Evolutionary conservation across 768 basidiomycete species (phyloP), one percentile per base, ranked within the genome.

Genomic region (Rhodocollybia butyracea): DNA sequence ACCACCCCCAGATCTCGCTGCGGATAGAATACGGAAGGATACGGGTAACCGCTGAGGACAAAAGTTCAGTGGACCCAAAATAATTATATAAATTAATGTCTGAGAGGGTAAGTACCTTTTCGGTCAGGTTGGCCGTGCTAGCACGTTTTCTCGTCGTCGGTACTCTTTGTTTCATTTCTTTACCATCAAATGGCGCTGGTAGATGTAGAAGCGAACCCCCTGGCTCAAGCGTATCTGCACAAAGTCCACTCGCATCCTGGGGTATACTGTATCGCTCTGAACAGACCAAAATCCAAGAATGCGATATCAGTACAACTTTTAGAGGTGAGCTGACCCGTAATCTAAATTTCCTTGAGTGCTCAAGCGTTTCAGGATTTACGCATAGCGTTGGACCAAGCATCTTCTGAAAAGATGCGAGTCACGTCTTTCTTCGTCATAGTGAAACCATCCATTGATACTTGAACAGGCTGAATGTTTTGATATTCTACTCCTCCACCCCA

Each of bases 221-320:
- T 47, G 11, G 46, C 27, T 69, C 71, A 54, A 26, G 53, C 53
- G 40, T 54, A 54, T 39, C 32, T 54, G 15, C 53, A 54, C 41
- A 54, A 54, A 41, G 53, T 54, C 42, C 39, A 40, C 21, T 26
- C 24, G 15, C 40, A 42, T 24, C 39, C 39, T n/a, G 53, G 53
- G 15, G 53, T 54, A 22, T 54, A 54, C 30, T 54, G 53, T 45
- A 43, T 86, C 3, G 71, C 75, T 26, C 71, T 86, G 57, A 79
- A 85, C 60, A 70, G 81, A 55, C 80, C 83, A 8, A 72, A 79
- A 52, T 74, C 76, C 36, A 83, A 82, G 72, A 86, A 86, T 66
- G 83, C 84, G 21, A 79, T 86, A 11, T 22, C 30, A 42, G 29
- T 32, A 7, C 19, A 51, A 17, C 31, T 32, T 54, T 42, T 34